Base-by-base conservation (phyloP, 352 stramenopile genomes). In the Plasmopara viticola region DNA sequence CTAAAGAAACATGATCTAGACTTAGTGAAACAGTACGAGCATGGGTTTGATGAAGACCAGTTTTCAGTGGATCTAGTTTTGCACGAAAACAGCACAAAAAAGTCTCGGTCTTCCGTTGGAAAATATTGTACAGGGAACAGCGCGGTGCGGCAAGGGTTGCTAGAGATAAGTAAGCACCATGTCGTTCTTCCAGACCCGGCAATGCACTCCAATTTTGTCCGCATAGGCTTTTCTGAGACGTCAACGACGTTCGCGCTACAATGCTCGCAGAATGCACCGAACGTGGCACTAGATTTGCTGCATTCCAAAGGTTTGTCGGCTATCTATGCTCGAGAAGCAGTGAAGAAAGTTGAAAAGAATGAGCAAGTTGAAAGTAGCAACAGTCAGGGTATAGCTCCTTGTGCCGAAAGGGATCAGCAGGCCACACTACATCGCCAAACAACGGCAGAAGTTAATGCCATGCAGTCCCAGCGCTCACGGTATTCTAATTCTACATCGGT, bases 21-120 rank as follows among this genome's bases (percentile, higher is more conserved):
- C 48, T 60, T 94, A 50, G 90, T 90, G 74, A 90, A 90, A 53
- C 78, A 90, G 49, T 94, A 91, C 51, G 79, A 90, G 35, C 68
- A 87, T 42, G 80, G 72, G 9, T 94, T 94, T 59, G 81, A 88
- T 43, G 78, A 89, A 20, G 79, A 90, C 7, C 60, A 83, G 6
- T 94, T 94, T 48, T 88, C 73, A 2, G 62, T 91, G 37, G 83
- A 94, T 51, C 68, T 94, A 9, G 68, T 90, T 18, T 60, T 94
- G 42, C 78, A 88, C 30, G 78, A 86, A 9, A 70, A 68, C 31
- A 85, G 46, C 48, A 29, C 44, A 20, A 80, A 70, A 30, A 50
- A 67, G 40, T 48, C 58, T 4, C 61, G 64, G 5, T 70, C 70
- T 17, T 60, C 68, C 14, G 65, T 87, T 10, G 63, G 62, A 0